A percentile compares a stretch with the other conserved stretches of the same genome.
Evolutionary conservation across 345 rosid genomes (phyloP).

Genomic region (Citrus glauca): DNA sequence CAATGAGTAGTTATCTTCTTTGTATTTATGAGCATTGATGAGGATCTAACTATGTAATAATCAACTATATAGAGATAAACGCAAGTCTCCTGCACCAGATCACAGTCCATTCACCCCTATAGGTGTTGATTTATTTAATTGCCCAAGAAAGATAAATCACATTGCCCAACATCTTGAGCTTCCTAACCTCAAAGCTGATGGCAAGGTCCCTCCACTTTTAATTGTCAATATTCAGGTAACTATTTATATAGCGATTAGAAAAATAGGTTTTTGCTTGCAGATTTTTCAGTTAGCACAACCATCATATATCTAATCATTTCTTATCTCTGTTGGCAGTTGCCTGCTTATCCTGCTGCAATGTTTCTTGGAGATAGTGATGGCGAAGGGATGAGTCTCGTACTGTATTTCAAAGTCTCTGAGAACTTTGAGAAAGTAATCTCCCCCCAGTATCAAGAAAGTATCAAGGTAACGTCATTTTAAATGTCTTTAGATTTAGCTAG

Average conservation of each 20-base stretch:
- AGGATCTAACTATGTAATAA: conserved; percentile 5
- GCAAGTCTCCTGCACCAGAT: conserved; percentile 65
- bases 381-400: conserved; percentile 92
- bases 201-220: conserved; percentile 69
- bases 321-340: conserved; percentile 48
- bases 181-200: conserved; percentile 61
- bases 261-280: neutral
- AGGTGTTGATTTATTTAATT: conserved; percentile 75
- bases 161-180: conserved; percentile 88
- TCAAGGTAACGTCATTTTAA: conserved; percentile 48
- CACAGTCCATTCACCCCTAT: conserved; percentile 61
- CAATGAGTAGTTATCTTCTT: neutral
- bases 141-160: conserved; percentile 82
- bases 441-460: conserved; percentile 56
- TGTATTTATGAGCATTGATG: neutral
- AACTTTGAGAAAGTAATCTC: conserved; percentile 61
- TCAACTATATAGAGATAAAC: conserved; percentile 64
- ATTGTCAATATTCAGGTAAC: conserved; percentile 90
- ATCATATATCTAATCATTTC: conserved; percentile 5
- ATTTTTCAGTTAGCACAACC: neutral
- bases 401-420: conserved; percentile 70
- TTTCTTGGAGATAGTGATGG: conserved; percentile 86
- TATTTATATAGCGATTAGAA: neutral
- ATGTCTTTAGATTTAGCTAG: neutral
- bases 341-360: conserved; percentile 90